Percentiles rank a stretch among this genome's conserved stretches.
Evolutionary conservation across 495 filamentous ascomycete species (phyloP).

Genomic region (Lasiosphaeria hispida): DNA sequence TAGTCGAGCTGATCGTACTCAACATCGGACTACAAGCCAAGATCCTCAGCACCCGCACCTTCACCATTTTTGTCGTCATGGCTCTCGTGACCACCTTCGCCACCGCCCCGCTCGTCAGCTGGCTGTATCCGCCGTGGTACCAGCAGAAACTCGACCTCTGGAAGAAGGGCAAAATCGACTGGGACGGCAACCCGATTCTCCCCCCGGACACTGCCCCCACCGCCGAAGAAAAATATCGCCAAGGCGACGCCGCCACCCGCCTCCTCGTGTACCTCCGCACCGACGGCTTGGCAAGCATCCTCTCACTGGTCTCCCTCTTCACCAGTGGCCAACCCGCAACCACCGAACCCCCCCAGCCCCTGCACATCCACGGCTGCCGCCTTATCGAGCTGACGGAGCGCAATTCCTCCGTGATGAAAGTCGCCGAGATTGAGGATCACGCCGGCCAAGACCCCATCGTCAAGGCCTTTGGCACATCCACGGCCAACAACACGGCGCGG

Average conservation of each 20-base stretch:
- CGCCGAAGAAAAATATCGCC: slow-evolving; percentile 43
- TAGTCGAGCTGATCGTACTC: slow-evolving; percentile 91
- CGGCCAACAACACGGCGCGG: slow-evolving; percentile 64
- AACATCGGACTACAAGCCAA: slow-evolving; percentile 91
- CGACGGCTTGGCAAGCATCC: slow-evolving; percentile 78
- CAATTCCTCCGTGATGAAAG: slow-evolving; percentile 88
- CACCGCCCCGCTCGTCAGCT: slow-evolving; percentile 73
- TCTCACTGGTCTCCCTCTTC: slow-evolving; percentile 75
- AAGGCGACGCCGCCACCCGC: slow-evolving; percentile 40
- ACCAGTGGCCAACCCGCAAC: slow-evolving; percentile 35
- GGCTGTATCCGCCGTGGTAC: slow-evolving; percentile 86
- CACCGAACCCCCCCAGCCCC: slow-evolving; percentile 42
- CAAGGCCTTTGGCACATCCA: slow-evolving; percentile 80
- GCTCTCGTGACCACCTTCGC: slow-evolving; percentile 85
- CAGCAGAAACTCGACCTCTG: slow-evolving; percentile 82
- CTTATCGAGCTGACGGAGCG: slow-evolving; percentile 85
- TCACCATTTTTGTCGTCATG: slow-evolving; percentile 96
- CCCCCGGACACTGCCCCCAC: slow-evolving; percentile 35
- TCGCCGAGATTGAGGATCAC: slow-evolving; percentile 73
- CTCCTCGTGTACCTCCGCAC: slow-evolving; percentile 64
- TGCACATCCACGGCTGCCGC: slow-evolving; percentile 78
- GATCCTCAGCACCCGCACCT: slow-evolving; percentile 79
- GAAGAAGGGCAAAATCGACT: slow-evolving; percentile 87
- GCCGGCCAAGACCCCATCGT: slow-evolving; percentile 77
- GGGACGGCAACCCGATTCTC: slow-evolving; percentile 66